Base-by-base conservation (phyloP, 345 rosid genomes). In the Lumnitzera littorea region DNA sequence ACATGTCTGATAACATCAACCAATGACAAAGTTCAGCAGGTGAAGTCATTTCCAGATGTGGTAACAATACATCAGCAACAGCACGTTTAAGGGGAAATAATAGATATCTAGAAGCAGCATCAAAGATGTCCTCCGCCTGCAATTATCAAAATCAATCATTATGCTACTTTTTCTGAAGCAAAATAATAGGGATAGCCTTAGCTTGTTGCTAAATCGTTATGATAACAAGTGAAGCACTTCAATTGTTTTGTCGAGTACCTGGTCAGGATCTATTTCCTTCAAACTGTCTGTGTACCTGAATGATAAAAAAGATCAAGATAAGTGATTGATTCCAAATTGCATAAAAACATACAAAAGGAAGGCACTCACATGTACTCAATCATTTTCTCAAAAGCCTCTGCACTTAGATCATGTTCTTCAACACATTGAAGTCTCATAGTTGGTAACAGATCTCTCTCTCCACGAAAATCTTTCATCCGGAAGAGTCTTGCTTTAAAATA, bases 261-360 rank as follows among this genome's bases (percentile, higher is more conserved):
- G 97, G 61, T 83, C 72, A 2, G 90, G 97, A 64, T 75, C 84
- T 52, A 94, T 71, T 69, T 86, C 95, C 69, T 80, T 87, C 71
- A 94, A 78, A 68, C 84, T 84, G 82, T 94, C 99, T 48, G 95
- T 86, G 78, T 94, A 94, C 99, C 99, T 92, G 78, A 78, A 69
- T 60, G 53, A 8, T 36, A 36, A 4, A 36, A 36, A 36, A 36
- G 11, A 36, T 36, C 43, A 5, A 36, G 43, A 9, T 36, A 36
- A 36, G 43, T 36, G 43, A 36, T 36, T 36, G 43, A 36, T 36
- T 36, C 43, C 11, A 4, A 9, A 4, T 36, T 36, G 43, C 10
- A 36, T 9, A 36, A 9, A 36, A 36, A 5, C 43, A 36, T 36
- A 36, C 43, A 36, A 9, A 3, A 53, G 24, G 58, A 41, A 51